phyloP scores from a whole-genome alignment of 805 yeast species.

The Saccharomycopsis schoenii region DNA sequence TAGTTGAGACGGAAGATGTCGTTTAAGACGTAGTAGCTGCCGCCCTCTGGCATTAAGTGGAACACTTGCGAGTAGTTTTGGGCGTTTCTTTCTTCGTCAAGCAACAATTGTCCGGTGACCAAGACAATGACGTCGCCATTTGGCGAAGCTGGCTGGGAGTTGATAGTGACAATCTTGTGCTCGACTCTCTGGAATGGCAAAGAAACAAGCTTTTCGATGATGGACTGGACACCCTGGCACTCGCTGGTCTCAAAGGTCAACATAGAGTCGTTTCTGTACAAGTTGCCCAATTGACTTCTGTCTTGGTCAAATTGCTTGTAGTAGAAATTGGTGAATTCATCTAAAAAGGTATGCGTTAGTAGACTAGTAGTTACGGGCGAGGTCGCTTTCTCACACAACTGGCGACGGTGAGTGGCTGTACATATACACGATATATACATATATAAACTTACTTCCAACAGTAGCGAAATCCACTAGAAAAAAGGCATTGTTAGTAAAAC shows the following conservation, averaged over 20 bases:
- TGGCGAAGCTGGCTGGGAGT: constrained; percentile 96
- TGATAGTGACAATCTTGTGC: constrained; percentile 89
- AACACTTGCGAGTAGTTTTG: constrained; percentile 97
- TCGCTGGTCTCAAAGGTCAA: constrained; percentile 92
- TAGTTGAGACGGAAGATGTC: constrained; percentile 70
- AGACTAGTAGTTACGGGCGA: no score
- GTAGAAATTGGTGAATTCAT: constrained; percentile 89
- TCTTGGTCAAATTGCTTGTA: constrained; percentile 92
- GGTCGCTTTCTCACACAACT: no score
- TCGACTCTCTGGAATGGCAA: constrained; percentile 89
- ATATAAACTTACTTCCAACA: background rate
- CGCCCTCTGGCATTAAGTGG: constrained; percentile 90
- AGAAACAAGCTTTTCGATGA: constrained; percentile 82
- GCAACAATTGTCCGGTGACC: constrained; percentile 91
- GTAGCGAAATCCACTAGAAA: constrained; percentile 6
- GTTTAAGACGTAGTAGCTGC: constrained; percentile 87
- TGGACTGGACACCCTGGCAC: constrained; percentile 87
- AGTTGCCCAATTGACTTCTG: constrained; percentile 83
- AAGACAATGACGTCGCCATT: constrained; percentile 87
- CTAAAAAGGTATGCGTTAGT: constrained; percentile 19
- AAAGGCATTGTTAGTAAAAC: constrained; percentile 1
- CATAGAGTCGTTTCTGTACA: constrained; percentile 96
- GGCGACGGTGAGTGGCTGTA: no score
- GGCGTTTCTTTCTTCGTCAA: constrained; percentile 89
- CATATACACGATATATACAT: no score